These are phyloP conservation scores for Tetrapyrgos nigripes DNA, from an alignment of 1,284 basidiomycete genomes.

Conservation along the genomic window DNA sequence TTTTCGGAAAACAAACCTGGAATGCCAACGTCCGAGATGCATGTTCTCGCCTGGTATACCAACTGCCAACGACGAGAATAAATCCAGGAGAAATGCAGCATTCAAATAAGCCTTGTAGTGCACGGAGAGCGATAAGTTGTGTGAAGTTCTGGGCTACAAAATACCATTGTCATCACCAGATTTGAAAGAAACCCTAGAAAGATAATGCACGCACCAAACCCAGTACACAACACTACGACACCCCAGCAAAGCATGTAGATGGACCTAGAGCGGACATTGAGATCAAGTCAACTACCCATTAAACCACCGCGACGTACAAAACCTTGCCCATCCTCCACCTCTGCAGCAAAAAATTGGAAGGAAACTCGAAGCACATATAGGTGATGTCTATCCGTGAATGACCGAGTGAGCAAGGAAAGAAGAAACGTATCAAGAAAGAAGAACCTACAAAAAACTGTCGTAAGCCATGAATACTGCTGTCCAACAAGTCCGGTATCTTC, in stretches of 20 bases:
- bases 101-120: conserved; percentile 24
- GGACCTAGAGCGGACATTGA: too few relatives aligned
- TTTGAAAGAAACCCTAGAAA: too few relatives aligned
- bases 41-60: conserved; percentile 23
- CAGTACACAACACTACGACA: conserved; percentile 18
- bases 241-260: conserved; percentile 24
- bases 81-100: conserved; percentile 26
- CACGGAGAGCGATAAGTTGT: conserved; percentile 21
- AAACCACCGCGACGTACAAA: too few relatives aligned
- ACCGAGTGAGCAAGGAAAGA: too few relatives aligned
- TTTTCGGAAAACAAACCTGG: conserved; percentile 14
- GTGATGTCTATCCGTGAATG: conserved; percentile 15
- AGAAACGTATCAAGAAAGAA: too few relatives aligned
- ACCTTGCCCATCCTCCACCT: conserved; percentile 22
- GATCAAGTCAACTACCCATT: too few relatives aligned
- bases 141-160: conserved; percentile 20
- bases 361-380: conserved; percentile 17
- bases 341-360: conserved; percentile 21
- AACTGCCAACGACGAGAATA: conserved; percentile 22
- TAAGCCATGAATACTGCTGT: conserved; percentile 20
- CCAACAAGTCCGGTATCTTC: conserved; percentile 20
- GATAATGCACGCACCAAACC: conserved; percentile 7
- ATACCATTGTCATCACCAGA: too few relatives aligned
- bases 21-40: conserved; percentile 21
- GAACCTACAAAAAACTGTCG: not conserved